Evolutionary conservation across 345 rosid genomes (phyloP).

Genomic region (Leavenworthia alabamica): DNA sequence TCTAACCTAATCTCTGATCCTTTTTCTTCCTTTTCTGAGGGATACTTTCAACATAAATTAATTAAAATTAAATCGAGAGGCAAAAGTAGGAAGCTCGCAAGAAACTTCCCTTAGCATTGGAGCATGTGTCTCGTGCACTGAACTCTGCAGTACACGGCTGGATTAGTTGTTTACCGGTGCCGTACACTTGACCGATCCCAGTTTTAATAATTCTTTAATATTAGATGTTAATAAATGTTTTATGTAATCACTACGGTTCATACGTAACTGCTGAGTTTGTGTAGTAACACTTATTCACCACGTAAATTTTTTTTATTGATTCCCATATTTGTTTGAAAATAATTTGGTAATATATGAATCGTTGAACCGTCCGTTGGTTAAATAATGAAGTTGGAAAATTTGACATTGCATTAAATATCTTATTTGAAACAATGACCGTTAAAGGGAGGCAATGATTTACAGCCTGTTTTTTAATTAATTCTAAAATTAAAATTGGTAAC

Average conservation of each 20-base stretch:
- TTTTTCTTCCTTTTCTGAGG: too few species aligned
- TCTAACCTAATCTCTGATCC: slow-evolving; percentile 11
- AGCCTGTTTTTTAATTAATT: slow-evolving; percentile 50
- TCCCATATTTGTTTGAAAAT: too few species aligned
- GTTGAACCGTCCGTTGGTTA: slow-evolving; percentile 11
- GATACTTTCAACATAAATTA: too few species aligned
- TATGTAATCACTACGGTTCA: background rate
- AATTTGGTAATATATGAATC: background rate
- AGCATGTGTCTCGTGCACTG: too few species aligned
- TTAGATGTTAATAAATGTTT: background rate
- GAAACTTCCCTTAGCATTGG: too few species aligned
- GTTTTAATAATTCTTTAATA: background rate
- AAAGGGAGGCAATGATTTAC: slow-evolving; percentile 48
- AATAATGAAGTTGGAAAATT: background rate
- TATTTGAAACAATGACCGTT: slow-evolving; percentile 59
- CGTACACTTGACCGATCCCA: slow-evolving; percentile 37
- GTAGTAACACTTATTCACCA: too few species aligned
- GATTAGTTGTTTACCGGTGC: slow-evolving; percentile 27
- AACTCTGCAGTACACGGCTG: slow-evolving; percentile 27
- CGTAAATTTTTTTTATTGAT: too few species aligned
- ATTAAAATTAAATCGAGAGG: too few species aligned
- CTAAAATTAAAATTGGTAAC: slow-evolving; percentile 37
- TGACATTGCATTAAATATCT: background rate
- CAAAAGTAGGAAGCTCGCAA: too few species aligned
- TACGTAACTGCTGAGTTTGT: background rate